Percentiles rank a stretch among this genome's conserved stretches.
These are phyloP conservation scores for Xylaria cubensis DNA, from an alignment of 495 filamentous ascomycete genomes.

Conservation along the genomic window DNA sequence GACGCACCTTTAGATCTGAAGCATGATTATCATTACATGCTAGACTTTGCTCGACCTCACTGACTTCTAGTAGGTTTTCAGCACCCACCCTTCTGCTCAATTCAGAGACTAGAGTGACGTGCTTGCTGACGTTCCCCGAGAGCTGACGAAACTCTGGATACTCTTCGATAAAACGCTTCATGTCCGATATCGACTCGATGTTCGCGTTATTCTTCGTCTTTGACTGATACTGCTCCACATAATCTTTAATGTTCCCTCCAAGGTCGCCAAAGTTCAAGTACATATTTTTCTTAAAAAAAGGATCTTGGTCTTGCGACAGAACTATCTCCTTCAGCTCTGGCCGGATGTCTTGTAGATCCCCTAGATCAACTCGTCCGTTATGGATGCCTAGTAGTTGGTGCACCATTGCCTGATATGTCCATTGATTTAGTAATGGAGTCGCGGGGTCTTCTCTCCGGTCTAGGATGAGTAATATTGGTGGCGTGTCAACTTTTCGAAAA, in stretches of 20 bases:
- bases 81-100: constrained; percentile 84
- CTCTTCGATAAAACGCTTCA: constrained; percentile 99
- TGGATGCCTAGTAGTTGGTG: constrained; percentile 93
- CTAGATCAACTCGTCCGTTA: constrained; percentile 89
- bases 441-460: constrained; percentile 95
- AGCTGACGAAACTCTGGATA: constrained; percentile 97
- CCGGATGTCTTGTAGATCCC: constrained; percentile 84
- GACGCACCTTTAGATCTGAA: constrained; percentile 78
- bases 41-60: constrained; percentile 94
- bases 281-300: constrained; percentile 99
- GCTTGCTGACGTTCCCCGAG: constrained; percentile 97
- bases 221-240: constrained; percentile 95
- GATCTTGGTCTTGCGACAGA: constrained; percentile 95
- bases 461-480: constrained; percentile 87
- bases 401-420: constrained; percentile 99
- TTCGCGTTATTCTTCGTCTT: constrained; percentile 92
- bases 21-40: constrained; percentile 96
- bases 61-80: constrained; percentile 87
- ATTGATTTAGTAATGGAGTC: constrained; percentile 94
- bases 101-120: constrained; percentile 94
- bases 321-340: constrained; percentile 95
- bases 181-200: constrained; percentile 95
- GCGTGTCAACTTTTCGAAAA: constrained; percentile 93
- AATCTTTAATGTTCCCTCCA: constrained; percentile 97
- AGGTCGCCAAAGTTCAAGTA: constrained; percentile 98